Evolutionary conservation across 306 rosid species (phyloP).

Genomic region (Fragaria ananassa): DNA sequence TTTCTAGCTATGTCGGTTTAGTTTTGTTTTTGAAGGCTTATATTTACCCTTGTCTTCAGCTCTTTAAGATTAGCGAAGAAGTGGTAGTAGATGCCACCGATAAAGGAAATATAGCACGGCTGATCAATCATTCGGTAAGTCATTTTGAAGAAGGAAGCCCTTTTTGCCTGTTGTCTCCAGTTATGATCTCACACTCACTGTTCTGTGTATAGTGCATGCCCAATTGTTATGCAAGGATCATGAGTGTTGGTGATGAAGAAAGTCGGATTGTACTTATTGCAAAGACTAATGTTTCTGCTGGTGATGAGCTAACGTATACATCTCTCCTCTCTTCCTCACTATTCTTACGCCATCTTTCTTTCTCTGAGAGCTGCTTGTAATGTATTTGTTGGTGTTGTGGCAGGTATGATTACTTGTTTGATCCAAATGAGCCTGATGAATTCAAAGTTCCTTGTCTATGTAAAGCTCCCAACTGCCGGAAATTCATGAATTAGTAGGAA

Average conservation of each 20-base stretch:
- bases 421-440: slow-evolving; percentile 97
- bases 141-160: slow-evolving; percentile 1
- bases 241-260: slow-evolving; percentile 96
- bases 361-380: not conserved
- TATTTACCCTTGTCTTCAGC: slow-evolving; percentile 44
- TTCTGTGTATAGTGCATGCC: slow-evolving; percentile 77
- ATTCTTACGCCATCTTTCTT: not conserved
- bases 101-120: slow-evolving; percentile 96
- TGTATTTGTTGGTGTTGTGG: slow-evolving; percentile 20
- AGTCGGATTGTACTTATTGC: slow-evolving; percentile 97
- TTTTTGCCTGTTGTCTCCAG: not conserved
- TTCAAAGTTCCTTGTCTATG: slow-evolving; percentile 95
- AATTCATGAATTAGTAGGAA: slow-evolving; percentile 86
- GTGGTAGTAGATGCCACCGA: slow-evolving; percentile 99
- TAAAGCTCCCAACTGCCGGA: slow-evolving; percentile 89
- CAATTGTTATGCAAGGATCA: slow-evolving; percentile 98
- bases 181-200: slow-evolving; percentile 4
- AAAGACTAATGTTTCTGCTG: slow-evolving; percentile 66
- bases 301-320: slow-evolving; percentile 88
- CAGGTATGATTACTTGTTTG: slow-evolving; percentile 98
- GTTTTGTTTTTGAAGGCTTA: slow-evolving; percentile 14
- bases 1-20: not conserved
- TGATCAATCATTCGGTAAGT: slow-evolving; percentile 95
- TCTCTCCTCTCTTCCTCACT: not conserved
- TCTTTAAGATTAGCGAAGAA: slow-evolving; percentile 96